Base-by-base conservation (phyloP, 148 eudicot genomes). In the Cornus suecica region DNA sequence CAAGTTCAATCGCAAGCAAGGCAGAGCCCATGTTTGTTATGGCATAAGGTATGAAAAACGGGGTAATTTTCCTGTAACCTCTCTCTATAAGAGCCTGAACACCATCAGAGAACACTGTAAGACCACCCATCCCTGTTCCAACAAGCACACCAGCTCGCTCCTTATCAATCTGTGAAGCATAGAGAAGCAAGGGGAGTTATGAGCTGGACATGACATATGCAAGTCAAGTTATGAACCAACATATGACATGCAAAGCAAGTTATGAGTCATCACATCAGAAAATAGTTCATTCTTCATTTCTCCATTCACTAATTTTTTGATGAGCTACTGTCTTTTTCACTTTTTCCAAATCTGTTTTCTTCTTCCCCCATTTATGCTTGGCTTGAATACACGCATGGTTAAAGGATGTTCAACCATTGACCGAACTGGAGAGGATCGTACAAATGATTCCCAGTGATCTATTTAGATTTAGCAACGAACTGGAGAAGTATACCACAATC, bases 121-220 rank as follows among this genome's bases (percentile, higher is more conserved):
- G 91, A 74, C 98, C 98, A 41, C 98, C 98, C 95, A 94, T 92
- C 63, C 97, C 98, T 41, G 97, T 89, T 82, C 98, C 98, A 30
- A 94, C 97, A 67, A 94, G 91, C 42, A 94, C 93, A 75, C 98
- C 98, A 65, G 93, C 95, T 82, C 91, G 82, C 72, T 84, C 77
- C 84, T 94, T 94, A 79, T 94, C 97, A 79, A 94, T 85, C 97
- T 94, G 88, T 45, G 87, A 41, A 51, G 4, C 72, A 51, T 0
- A 29, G 9, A 7, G 14, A 65, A 61, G 56, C 73, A 48, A 48
- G 18, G 15, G 3, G 15, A 48, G 54, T 48, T 11, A 48, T 37
- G 42, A 37, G 42, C 42, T 10, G 1, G 42, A 37, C 9, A 37
- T 37, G 42, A 14, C 54, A 48, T 48, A 3, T 5, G 42, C 54